phyloP scores from a whole-genome alignment of 1,284 basidiomycete genomes.

The Agaricales sp. region DNA sequence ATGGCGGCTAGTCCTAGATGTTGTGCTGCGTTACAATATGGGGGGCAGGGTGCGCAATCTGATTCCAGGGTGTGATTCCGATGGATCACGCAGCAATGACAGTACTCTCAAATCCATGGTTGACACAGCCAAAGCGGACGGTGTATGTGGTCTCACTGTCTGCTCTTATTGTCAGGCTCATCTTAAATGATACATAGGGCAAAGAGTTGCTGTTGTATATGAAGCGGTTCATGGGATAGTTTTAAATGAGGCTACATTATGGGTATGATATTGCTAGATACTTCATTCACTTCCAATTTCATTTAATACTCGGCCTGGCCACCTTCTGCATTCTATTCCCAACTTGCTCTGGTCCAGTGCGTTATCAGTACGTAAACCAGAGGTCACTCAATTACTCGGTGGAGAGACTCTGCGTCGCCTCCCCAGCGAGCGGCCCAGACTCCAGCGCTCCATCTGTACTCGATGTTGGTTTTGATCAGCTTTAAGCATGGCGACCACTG shows the following conservation, averaged over 20 bases:
- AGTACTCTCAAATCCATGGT: neutral
- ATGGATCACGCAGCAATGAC: too few relatives aligned
- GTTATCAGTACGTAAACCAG: too few relatives aligned
- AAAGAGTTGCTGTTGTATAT: neutral
- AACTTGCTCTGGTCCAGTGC: too few relatives aligned
- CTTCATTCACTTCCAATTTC: too few relatives aligned
- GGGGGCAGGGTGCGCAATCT: neutral
- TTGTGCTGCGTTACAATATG: neutral
- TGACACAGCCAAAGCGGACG: neutral
- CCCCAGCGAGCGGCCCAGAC: neutral
- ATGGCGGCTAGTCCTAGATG: neutral
- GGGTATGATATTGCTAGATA: too few relatives aligned
- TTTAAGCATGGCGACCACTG: constrained; percentile 45
- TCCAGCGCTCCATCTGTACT: neutral
- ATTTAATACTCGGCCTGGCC: too few relatives aligned
- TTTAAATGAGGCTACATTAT: too few relatives aligned
- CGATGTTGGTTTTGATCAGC: constrained; percentile 19
- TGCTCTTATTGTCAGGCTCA: neutral
- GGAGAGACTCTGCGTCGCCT: too few relatives aligned
- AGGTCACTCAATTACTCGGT: too few relatives aligned
- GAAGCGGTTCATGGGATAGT: too few relatives aligned
- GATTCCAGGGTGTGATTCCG: neutral
- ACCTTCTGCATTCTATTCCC: too few relatives aligned
- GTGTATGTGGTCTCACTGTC: constrained; percentile 11
- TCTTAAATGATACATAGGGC: neutral